Evolutionary conservation across 192 early-diverging fungal species (phyloP), one percentile per base, ranked within the genome.

Genomic region (Coemansia furcata): DNA sequence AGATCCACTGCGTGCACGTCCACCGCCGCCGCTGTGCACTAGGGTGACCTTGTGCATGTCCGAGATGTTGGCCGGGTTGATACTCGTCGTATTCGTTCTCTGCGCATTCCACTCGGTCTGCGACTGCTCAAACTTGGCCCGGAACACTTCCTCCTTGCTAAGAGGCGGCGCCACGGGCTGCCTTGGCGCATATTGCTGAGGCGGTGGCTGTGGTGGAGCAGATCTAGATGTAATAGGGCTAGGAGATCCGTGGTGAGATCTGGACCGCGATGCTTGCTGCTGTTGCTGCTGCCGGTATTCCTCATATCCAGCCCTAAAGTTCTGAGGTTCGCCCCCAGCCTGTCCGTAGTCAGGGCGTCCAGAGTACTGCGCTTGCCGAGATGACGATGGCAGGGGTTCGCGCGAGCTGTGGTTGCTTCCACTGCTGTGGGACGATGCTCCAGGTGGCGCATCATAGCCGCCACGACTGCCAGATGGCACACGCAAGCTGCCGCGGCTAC

Each of bases 11-110:
- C 71, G 71, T 12, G 62, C 70, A 35, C 75, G 75, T 12, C 74
- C 69, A 42, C 66, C 46, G 8, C 36, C 30, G 58, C 62, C 35
- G 5, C 63, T 36, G 2, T 32, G 72, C 3, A 42, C 58, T 30
- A 82, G 65, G 42, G 58, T 67, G 35, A 82, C 71, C 62, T 77
- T 76, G 79, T 77, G 74, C 79, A 73, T 82, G 8, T 82, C 74
- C 4, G 77, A 52, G 15, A 80, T 39, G 32, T 43, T 60, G 2
- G 61, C 62, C 3, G 77, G 62, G 44, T 74, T 74, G 38, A 80
- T 47, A 29, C 61, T 65, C 26, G 64, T 4, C 23, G 63, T 14
- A 55, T 39, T 65, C 15, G 30, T 32, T 39, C 43, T 71, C 44
- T 74, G 74, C 65, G 68, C 65, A 32, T 77, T 63, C 80, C 80